These are phyloP conservation scores for Amphicarpaea edgeworthii DNA, from an alignment of 306 rosid species.

Conservation along the genomic window DNA sequence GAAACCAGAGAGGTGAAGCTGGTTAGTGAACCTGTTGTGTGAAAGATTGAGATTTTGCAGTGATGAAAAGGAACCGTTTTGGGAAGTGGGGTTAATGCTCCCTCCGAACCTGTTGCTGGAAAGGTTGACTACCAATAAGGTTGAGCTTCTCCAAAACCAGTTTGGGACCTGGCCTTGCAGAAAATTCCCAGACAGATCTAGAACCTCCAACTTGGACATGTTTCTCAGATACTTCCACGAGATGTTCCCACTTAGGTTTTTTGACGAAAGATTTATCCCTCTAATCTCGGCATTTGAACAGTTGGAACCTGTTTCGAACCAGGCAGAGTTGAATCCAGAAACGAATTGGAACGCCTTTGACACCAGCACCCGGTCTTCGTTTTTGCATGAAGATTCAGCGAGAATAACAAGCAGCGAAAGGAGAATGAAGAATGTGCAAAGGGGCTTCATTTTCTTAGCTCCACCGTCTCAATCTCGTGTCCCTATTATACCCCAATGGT, in stretches of 20 bases:
- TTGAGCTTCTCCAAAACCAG: constrained; percentile 68
- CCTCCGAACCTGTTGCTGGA: constrained; percentile 80
- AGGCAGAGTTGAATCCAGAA: constrained; percentile 64
- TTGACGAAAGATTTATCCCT: constrained; percentile 58
- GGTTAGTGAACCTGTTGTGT: constrained; percentile 75
- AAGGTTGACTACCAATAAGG: constrained; percentile 58
- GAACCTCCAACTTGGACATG: constrained; percentile 60
- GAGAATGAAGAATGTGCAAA: constrained; percentile 54
- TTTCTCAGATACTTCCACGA: constrained; percentile 73
- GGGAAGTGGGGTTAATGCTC: constrained; percentile 49
- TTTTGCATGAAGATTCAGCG: constrained; percentile 63
- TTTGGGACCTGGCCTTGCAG: constrained; percentile 73
- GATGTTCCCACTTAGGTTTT: constrained; percentile 66
- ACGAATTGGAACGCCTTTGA: constrained; percentile 71
- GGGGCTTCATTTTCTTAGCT: constrained; percentile 43
- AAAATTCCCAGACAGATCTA: constrained; percentile 75
- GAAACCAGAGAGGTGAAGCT: constrained; percentile 62
- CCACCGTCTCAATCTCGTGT: constrained; percentile 24
- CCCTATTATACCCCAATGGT: not conserved
- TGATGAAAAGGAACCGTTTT: constrained; percentile 51
- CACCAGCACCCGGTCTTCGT: constrained; percentile 55
- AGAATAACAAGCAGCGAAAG: constrained; percentile 39
- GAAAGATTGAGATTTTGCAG: constrained; percentile 78
- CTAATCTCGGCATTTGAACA: constrained; percentile 58
- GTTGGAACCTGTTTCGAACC: constrained; percentile 51